Percentiles rank a stretch among this genome's conserved stretches.
phyloP scores from a whole-genome alignment of 2,329 filamentous ascomycete species.

The Colletotrichum paranaense region DNA sequence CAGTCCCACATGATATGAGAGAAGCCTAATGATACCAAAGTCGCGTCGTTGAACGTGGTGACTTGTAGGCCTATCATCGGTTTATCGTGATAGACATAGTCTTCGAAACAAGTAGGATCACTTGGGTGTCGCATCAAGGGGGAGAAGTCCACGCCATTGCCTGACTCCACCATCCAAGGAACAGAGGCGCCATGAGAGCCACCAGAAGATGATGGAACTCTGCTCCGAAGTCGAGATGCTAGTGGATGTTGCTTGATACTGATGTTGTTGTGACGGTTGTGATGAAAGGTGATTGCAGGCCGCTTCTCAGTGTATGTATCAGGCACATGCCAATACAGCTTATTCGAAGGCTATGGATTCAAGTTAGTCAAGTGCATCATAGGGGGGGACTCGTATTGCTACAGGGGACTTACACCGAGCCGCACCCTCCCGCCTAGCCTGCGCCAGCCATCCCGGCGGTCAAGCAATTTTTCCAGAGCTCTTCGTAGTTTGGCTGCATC shows the following conservation, averaged over 20 bases:
- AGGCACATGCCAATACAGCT: neutral
- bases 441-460: neutral
- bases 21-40: constrained; percentile 53
- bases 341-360: neutral
- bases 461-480: neutral
- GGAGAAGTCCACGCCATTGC: neutral
- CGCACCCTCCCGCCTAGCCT: neutral
- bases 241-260: constrained; percentile 1
- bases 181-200: neutral
- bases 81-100: constrained; percentile 50
- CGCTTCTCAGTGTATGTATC: neutral
- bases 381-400: neutral
- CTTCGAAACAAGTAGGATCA: constrained; percentile 33
- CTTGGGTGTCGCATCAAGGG: neutral
- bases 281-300: neutral
- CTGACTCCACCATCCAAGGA: neutral
- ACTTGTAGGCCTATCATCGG: constrained; percentile 57
- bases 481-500: neutral
- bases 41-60: constrained; percentile 55
- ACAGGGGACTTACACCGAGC: neutral
- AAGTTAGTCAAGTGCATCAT: neutral
- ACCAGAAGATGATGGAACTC: neutral
- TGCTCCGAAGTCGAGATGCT: neutral
- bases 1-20: constrained; percentile 57
- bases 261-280: neutral